phyloP scores from a whole-genome alignment of 2,329 filamentous ascomycete species.

The Aspergillus novoparasiticus region DNA sequence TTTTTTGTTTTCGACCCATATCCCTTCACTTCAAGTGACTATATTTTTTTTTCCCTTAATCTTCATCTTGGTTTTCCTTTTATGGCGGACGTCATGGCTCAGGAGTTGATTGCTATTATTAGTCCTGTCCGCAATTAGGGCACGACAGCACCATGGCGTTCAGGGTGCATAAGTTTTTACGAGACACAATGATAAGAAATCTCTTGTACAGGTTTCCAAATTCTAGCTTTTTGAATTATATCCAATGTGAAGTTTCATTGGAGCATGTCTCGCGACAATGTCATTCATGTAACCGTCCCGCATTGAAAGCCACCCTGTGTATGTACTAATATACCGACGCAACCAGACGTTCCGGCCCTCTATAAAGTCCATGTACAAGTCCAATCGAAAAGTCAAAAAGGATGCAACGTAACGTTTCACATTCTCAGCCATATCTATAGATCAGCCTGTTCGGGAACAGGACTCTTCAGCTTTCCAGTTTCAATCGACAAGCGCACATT shows the following conservation, averaged over 20 bases:
- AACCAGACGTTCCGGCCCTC: background rate
- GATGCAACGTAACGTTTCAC: background rate
- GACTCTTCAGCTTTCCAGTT: constrained; percentile 64
- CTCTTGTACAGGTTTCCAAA: constrained; percentile 1
- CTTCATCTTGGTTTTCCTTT: constrained; percentile 5
- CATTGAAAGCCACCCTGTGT: background rate
- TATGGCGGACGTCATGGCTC: constrained; percentile 17
- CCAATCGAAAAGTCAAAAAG: constrained; percentile 1
- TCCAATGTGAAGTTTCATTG: background rate
- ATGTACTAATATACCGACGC: background rate
- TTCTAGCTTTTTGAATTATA: background rate
- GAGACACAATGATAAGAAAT: background rate
- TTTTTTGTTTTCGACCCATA: constrained; percentile 5
- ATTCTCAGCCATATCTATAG: constrained; percentile 28
- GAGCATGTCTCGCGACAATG: background rate
- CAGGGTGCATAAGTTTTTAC: constrained; percentile 17
- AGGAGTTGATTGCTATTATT: constrained; percentile 24
- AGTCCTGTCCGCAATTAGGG: constrained; percentile 19
- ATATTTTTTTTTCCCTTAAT: constrained; percentile 16
- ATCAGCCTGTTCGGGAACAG: constrained; percentile 71
- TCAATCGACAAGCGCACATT: constrained; percentile 68
- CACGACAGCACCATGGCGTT: constrained; percentile 27
- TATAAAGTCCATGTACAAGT: constrained; percentile 12
- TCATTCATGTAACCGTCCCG: background rate
- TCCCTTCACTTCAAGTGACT: constrained; percentile 6